Conservation (phyloP, 352 stramenopile species). For the Globisporangium sylvaticum region DNA sequence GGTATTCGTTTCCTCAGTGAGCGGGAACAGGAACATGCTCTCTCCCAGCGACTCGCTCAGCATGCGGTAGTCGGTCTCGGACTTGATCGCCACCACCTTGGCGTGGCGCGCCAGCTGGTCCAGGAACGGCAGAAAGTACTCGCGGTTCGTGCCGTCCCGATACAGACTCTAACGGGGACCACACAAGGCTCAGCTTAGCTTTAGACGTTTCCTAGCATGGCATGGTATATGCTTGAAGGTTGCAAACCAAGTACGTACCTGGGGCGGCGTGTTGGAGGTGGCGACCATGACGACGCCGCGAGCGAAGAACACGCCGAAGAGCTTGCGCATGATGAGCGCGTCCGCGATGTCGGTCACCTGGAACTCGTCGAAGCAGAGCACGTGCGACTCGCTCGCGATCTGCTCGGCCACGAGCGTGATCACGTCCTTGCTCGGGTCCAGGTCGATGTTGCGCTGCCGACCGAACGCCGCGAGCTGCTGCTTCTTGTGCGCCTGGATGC, state of each 20-base stretch:
- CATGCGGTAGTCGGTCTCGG: constrained; percentile 70
- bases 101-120: constrained; percentile 91
- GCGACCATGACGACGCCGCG: constrained; percentile 92
- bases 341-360: constrained; percentile 97
- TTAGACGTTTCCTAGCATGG: background rate
- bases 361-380: constrained; percentile 98
- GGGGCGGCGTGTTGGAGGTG: constrained; percentile 91
- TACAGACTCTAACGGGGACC: constrained; percentile 84
- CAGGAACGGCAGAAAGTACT: constrained; percentile 97
- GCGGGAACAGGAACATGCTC: constrained; percentile 55
- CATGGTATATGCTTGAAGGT: background rate
- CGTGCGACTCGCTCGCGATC: constrained; percentile 81
- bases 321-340: constrained; percentile 94
- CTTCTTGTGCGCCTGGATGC: constrained; percentile 90
- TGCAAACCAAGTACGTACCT: constrained; percentile 22
- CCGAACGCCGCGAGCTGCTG: constrained; percentile 72
- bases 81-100: constrained; percentile 63
- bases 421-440: constrained; percentile 62
- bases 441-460: constrained; percentile 85
- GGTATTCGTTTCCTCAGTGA: constrained; percentile 26
- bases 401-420: constrained; percentile 79
- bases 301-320: constrained; percentile 91
- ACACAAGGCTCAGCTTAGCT: background rate
- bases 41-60: constrained; percentile 30
- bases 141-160: constrained; percentile 92